A percentile compares a stretch with the other conserved stretches of the same genome.
phyloP scores from a whole-genome alignment of 2,329 filamentous ascomycete species.

The Nothopassalora personata region DNA sequence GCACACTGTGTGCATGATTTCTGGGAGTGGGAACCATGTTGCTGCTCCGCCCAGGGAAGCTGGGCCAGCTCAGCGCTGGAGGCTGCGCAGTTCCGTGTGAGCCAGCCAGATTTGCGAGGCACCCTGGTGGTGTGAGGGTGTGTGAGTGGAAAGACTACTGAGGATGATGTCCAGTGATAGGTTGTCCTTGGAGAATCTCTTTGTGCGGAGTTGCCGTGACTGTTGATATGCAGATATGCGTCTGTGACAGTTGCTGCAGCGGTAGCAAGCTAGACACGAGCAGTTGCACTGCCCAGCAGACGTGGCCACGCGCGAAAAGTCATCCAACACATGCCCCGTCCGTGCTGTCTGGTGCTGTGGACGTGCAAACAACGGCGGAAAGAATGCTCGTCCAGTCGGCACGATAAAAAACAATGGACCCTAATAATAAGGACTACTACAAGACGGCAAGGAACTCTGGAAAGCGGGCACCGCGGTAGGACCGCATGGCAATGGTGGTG shows the following conservation, averaged over 20 bases:
- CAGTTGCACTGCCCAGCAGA: background rate
- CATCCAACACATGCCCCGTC: background rate
- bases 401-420: background rate
- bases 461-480: background rate
- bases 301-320: background rate
- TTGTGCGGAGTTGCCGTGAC: background rate
- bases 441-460: background rate
- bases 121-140: background rate
- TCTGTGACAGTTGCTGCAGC: slow-evolving; percentile 1
- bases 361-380: background rate
- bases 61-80: slow-evolving; percentile 10
- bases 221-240: background rate
- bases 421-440: background rate
- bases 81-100: background rate
- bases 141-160: background rate
- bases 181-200: background rate
- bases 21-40: slow-evolving; percentile 29
- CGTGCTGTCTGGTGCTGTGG: background rate
- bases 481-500: background rate
- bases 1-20: slow-evolving; percentile 11
- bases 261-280: background rate
- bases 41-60: slow-evolving; percentile 12
- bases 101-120: slow-evolving; percentile 6
- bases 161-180: background rate
- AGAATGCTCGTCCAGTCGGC: background rate